Conservation (phyloP, 441 rosid genomes). For the Rhodomyrtus psidioides region DNA sequence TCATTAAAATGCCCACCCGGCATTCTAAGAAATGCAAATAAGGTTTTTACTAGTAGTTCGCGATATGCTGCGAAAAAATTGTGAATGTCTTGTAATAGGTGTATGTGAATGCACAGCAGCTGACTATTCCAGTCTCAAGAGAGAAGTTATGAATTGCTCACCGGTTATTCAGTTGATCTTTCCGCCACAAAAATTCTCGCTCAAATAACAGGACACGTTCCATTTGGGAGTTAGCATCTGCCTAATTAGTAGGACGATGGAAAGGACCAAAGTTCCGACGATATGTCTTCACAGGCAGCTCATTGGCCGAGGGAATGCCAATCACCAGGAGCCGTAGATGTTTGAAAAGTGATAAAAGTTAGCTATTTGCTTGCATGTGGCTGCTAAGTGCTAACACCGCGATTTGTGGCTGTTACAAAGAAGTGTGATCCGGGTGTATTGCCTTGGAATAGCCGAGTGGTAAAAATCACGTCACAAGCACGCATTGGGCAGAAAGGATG, state of each 20-base stretch:
- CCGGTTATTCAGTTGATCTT: neutral
- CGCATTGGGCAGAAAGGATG: neutral
- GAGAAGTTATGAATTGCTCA: neutral
- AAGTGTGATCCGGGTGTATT: neutral
- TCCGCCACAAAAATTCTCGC: neutral
- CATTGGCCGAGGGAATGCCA: neutral
- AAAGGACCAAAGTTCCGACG: neutral
- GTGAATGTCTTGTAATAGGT: neutral
- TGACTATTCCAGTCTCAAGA: neutral
- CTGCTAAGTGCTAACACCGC: neutral
- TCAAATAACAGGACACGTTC: neutral
- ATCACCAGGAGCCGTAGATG: neutral
- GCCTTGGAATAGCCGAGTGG: neutral
- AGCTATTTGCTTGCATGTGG: neutral
- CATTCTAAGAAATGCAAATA: neutral
- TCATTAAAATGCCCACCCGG: neutral
- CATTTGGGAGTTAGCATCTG: neutral
- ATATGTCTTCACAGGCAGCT: neutral
- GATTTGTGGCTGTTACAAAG: neutral
- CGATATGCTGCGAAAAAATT: neutral
- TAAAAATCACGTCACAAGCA: neutral
- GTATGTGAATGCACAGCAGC: fast-evolving
- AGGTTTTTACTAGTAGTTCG: neutral
- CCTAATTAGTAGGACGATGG: neutral
- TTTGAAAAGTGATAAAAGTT: neutral